These are phyloP conservation scores for Hyphopichia burtonii DNA, from an alignment of 1,139 yeast species.

Conservation along the genomic window DNA sequence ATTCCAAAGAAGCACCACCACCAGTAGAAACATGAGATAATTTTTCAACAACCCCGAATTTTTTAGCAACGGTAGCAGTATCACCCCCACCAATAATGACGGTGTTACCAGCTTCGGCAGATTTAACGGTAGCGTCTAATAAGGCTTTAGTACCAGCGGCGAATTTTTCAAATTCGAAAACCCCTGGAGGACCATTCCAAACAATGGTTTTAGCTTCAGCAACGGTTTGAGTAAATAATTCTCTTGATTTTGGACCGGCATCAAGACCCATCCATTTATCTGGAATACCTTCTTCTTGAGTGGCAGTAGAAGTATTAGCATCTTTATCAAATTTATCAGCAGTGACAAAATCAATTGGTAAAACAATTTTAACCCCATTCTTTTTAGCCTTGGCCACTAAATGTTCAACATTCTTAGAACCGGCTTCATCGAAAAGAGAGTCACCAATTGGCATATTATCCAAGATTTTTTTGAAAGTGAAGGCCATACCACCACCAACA, in stretches of 20 bases:
- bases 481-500: constrained; percentile 99
- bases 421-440: constrained; percentile 87
- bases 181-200: constrained; percentile 99
- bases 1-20: constrained; percentile 98
- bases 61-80: constrained; percentile 98
- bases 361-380: constrained; percentile 85
- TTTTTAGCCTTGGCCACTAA: constrained; percentile 92
- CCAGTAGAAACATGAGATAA: constrained; percentile 97
- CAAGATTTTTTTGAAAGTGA: constrained; percentile 92
- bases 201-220: constrained; percentile 93
- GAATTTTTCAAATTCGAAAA: constrained; percentile 89
- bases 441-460: constrained; percentile 83
- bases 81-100: constrained; percentile 99
- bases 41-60: constrained; percentile 91
- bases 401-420: constrained; percentile 88
- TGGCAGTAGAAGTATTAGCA: constrained; percentile 78
- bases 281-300: constrained; percentile 86
- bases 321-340: constrained; percentile 92
- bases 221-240: constrained; percentile 74
- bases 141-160: constrained; percentile 86
- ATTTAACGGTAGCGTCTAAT: constrained; percentile 82
- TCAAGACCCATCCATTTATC: constrained; percentile 94
- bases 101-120: constrained; percentile 85
- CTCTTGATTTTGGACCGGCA: constrained; percentile 82
- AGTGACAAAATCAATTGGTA: constrained; percentile 92